These are phyloP conservation scores for Ligustrum vulgare DNA, from an alignment of 257 asterid genomes.

Conservation along the genomic window DNA sequence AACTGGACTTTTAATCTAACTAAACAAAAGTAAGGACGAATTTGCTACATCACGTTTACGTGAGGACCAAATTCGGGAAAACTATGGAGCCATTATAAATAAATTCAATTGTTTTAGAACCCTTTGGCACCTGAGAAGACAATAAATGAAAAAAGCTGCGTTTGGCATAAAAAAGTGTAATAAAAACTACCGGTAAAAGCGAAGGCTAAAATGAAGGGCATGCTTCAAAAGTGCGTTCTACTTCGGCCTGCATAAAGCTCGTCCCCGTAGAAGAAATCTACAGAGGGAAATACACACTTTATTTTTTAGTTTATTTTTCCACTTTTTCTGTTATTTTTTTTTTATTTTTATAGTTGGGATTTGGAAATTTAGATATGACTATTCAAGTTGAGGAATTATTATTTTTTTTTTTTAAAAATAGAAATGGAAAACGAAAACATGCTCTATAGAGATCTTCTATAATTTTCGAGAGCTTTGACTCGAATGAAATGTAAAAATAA, in stretches of 20 bases:
- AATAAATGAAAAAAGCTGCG: not conserved
- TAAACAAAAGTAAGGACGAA: too few species aligned
- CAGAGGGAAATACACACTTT: not conserved
- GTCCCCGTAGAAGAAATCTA: not conserved
- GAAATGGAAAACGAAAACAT: not conserved
- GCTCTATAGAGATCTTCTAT: not conserved
- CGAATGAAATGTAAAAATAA: too few species aligned
- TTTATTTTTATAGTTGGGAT: too few species aligned
- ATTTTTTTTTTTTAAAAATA: not conserved
- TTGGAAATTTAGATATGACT: too few species aligned
- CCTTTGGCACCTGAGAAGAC: not conserved
- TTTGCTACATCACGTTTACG: too few species aligned
- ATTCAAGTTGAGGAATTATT: too few species aligned
- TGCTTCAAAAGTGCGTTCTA: not conserved
- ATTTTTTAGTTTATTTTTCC: too few species aligned
- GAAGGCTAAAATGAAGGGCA: not conserved
- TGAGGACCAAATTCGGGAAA: too few species aligned
- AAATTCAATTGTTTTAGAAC: not conserved
- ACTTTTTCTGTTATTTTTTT: too few species aligned
- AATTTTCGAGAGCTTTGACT: not conserved
- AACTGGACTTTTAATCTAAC: too few species aligned
- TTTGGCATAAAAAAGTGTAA: not conserved
- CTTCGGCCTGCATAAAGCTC: not conserved
- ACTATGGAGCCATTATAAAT: too few species aligned
- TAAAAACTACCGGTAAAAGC: not conserved